Base-by-base conservation (phyloP, 2,329 filamentous ascomycete species). In the Pseudocercospora macadamiae region DNA sequence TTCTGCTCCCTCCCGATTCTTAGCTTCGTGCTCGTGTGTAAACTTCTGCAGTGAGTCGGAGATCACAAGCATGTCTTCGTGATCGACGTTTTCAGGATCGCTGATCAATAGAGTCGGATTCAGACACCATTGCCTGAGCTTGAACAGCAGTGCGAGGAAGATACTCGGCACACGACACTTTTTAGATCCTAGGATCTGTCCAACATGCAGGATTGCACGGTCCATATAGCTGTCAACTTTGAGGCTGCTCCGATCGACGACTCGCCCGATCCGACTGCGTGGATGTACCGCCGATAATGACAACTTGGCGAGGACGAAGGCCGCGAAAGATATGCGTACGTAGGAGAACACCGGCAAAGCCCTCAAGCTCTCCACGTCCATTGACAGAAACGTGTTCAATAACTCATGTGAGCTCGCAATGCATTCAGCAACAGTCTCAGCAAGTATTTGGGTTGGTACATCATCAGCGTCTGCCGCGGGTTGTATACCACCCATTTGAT, bases 291-390 rank as follows among this genome's bases (percentile, higher is more conserved):
- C 85, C 7, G 86, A 84, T 51, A 89, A 87, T 73, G 88, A 88
- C 61, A 92, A 83, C 73, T 91, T 91, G 71, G 90, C 88, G 34
- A 91, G 77, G 28, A 89, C 84, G 18, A 91, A 86, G 2, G 87
- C 82, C 4, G 86, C 86, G 69, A 90, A 91, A 9, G 88, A 85
- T 16, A 90, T 84, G 25, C 89, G 85, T 14, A 90, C 88, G 66
- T 89, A 86, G 71, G 84, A 85, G 68, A 89, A 87, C 2, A 89
- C 87, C 16, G 89, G 89, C 8, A 91, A 72, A 55, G 82, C 87
- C 54, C 86, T 84, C 37, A 90, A 78, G 37, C 78, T 79, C 3
- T 77, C 72, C 12, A 84, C 73, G 49, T 87, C 83, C 73, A 91
- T 83, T 36, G 76, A 76, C 3, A 88, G 73, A 56, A 92, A 89